phyloP scores from a whole-genome alignment of 1,284 basidiomycete genomes.

The Tetrapyrgos nigripes region DNA sequence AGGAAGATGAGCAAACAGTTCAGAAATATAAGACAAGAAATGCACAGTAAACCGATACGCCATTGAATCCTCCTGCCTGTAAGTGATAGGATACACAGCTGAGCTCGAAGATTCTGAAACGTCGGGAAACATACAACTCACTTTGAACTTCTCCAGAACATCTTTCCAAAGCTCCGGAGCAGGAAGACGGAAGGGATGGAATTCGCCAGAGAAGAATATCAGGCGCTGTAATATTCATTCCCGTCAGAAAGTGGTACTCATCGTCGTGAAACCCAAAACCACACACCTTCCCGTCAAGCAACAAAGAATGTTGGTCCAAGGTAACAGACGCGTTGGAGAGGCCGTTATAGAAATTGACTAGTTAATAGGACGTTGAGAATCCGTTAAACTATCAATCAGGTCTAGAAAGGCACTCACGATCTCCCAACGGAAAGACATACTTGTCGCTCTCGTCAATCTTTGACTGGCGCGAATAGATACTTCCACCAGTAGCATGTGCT shows the following conservation, averaged over 20 bases:
- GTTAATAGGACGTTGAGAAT: not conserved
- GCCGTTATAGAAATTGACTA: slow-evolving; percentile 44
- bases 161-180: slow-evolving; percentile 55
- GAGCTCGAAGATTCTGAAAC: slow-evolving; percentile 31
- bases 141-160: slow-evolving; percentile 40
- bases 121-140: slow-evolving; percentile 24
- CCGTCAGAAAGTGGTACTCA: not conserved
- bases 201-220: slow-evolving; percentile 49
- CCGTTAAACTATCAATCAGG: not conserved
- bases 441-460: slow-evolving; percentile 31
- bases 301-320: slow-evolving; percentile 50
- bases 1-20: not conserved
- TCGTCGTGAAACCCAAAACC: not conserved
- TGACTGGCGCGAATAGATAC: too few species aligned
- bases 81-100: not conserved
- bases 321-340: slow-evolving; percentile 44
- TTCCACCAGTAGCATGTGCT: too few species aligned
- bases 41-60: slow-evolving; percentile 48
- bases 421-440: slow-evolving; percentile 38
- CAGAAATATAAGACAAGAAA: not conserved
- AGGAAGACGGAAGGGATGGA: slow-evolving; percentile 56
- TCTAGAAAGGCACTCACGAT: slow-evolving; percentile 28
- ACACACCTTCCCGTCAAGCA: slow-evolving; percentile 47
- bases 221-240: slow-evolving; percentile 30
- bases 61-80: slow-evolving; percentile 55